phyloP scores from a whole-genome alignment of 805 yeast genomes.

The Kodamaea kakaduensis region DNA sequence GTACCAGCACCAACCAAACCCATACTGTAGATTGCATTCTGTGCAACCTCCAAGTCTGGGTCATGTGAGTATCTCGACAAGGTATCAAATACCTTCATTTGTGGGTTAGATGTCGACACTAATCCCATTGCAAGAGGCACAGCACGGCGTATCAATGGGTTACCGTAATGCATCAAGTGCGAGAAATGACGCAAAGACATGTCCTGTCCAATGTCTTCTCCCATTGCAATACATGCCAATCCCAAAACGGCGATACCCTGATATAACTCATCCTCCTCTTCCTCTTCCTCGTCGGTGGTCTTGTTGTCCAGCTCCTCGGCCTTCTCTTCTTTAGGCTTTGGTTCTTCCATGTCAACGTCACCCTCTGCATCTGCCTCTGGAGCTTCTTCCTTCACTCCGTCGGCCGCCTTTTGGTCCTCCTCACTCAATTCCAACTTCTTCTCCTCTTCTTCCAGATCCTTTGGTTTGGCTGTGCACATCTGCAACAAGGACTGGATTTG shows the following conservation, averaged over 20 bases:
- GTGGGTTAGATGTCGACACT: slow-evolving; percentile 88
- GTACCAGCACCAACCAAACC: slow-evolving; percentile 99
- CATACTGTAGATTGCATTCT: slow-evolving; percentile 93
- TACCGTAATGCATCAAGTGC: slow-evolving; percentile 97
- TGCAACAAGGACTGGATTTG: slow-evolving; percentile 89
- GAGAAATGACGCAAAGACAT: slow-evolving; percentile 97
- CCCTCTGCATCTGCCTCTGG: slow-evolving; percentile 25
- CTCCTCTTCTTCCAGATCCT: slow-evolving; percentile 53
- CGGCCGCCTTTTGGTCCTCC: slow-evolving; percentile 30
- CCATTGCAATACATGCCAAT: slow-evolving; percentile 91
- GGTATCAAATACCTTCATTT: slow-evolving; percentile 95
- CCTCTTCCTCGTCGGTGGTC: slow-evolving; percentile 22
- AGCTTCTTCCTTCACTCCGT: slow-evolving; percentile 20
- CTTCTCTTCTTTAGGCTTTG: slow-evolving; percentile 26
- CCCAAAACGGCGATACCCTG: slow-evolving; percentile 94
- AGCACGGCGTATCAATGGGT: slow-evolving; percentile 81
- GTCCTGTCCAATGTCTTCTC: slow-evolving; percentile 96
- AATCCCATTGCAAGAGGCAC: slow-evolving; percentile 99
- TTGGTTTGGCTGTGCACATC: slow-evolving; percentile 74
- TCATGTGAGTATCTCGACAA: slow-evolving; percentile 96
- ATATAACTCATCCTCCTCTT: slow-evolving; percentile 52
- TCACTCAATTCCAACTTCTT: slow-evolving; percentile 52
- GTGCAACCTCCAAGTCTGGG: slow-evolving; percentile 88
- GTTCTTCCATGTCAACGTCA: slow-evolving; percentile 13
- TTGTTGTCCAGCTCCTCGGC: slow-evolving; percentile 20